A percentile compares a stretch with the other conserved stretches of the same genome.
Conservation (phyloP, 139 green algal species). For the Astrephomene gubernaculifera region DNA sequence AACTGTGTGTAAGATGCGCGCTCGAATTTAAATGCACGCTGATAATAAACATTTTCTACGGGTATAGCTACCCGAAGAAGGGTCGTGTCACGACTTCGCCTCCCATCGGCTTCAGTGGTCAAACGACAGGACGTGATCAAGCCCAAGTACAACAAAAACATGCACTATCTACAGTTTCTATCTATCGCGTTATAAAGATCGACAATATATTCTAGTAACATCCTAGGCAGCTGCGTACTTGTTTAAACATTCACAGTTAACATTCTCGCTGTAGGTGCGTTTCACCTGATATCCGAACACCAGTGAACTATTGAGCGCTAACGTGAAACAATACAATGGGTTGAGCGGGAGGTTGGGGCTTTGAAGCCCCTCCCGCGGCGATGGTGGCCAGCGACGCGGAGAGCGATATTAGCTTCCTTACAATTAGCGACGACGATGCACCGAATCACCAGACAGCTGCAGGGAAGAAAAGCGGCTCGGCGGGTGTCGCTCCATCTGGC, state of each 20-base stretch:
- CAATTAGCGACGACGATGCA: constrained; percentile 23
- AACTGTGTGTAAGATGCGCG: too few species aligned
- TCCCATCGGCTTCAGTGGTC: too few species aligned
- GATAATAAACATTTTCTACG: too few species aligned
- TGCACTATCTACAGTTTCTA: too few species aligned
- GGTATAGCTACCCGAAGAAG: too few species aligned
- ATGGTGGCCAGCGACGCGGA: constrained; percentile 13
- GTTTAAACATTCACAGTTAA: too few species aligned
- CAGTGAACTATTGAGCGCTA: background rate
- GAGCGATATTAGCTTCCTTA: constrained; percentile 33
- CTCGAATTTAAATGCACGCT: background rate
- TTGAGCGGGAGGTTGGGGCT: constrained; percentile 3
- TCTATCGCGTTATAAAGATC: background rate
- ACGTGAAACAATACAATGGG: background rate
- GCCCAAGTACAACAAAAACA: too few species aligned
- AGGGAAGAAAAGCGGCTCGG: background rate
- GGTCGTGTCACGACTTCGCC: too few species aligned
- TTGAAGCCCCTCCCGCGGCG: background rate
- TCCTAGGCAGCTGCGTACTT: too few species aligned
- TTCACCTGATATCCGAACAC: too few species aligned
- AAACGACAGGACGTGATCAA: too few species aligned
- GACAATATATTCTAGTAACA: background rate
- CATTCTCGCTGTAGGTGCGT: too few species aligned
- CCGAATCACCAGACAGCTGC: background rate
- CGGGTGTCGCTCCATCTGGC: background rate